A percentile compares a stretch with the other conserved stretches of the same genome.
phyloP scores from a whole-genome alignment of 2,329 filamentous ascomycete species.

The Cytospora mali region DNA sequence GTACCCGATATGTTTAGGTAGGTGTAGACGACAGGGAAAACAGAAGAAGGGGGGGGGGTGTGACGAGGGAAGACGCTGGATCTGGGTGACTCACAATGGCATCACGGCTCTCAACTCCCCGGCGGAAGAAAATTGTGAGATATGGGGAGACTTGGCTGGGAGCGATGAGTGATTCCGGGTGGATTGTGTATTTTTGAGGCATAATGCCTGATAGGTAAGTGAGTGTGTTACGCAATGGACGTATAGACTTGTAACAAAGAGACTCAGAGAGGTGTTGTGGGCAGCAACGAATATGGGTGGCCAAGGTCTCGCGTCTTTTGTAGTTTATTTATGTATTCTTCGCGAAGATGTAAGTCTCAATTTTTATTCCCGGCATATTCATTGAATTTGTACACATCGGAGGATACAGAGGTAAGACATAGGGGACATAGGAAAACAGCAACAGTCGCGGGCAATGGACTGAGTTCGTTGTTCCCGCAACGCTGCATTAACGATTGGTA shows the following conservation, averaged over 20 bases:
- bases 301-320: too few species aligned
- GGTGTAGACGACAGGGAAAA: neutral
- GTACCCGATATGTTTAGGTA: too few species aligned
- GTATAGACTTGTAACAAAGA: neutral
- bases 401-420: too few species aligned
- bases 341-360: too few species aligned
- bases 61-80: neutral
- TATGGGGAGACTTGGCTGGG: slow-evolving; percentile 23
- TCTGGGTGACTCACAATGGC: slow-evolving; percentile 20
- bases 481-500: slow-evolving; percentile 3
- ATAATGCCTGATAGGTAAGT: slow-evolving; percentile 6
- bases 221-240: neutral
- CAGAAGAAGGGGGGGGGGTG: neutral
- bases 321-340: too few species aligned
- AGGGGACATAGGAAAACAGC: too few species aligned
- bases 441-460: neutral
- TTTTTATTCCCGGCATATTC: too few species aligned
- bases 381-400: too few species aligned
- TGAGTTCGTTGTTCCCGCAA: too few species aligned
- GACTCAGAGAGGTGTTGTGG: too few species aligned
- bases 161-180: slow-evolving; percentile 21
- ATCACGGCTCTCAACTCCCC: slow-evolving; percentile 21
- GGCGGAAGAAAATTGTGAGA: slow-evolving; percentile 26
- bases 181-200: slow-evolving; percentile 20
- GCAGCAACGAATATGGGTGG: too few species aligned